phyloP scores from a whole-genome alignment of 305 asterid species.

The Plantago lanceolata region DNA sequence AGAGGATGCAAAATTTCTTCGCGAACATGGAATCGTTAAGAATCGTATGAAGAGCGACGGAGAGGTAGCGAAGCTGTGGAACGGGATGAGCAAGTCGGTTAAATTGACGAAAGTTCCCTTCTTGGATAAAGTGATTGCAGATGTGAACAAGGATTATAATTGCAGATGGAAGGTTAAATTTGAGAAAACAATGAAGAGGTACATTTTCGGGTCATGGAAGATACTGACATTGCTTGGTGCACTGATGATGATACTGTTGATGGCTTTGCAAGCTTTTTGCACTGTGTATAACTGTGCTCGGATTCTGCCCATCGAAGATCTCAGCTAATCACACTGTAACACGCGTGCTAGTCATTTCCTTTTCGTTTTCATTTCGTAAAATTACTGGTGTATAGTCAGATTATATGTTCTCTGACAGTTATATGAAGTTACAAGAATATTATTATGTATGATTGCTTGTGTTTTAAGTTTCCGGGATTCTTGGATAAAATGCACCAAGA shows the following conservation, averaged over 20 bases:
- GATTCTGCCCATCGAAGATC: slow-evolving; percentile 27
- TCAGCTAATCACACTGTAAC: slow-evolving; percentile 6
- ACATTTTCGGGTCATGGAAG: slow-evolving; percentile 54
- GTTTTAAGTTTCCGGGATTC: too few species aligned
- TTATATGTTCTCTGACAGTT: too few species aligned
- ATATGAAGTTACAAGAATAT: too few species aligned
- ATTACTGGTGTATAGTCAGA: too few species aligned
- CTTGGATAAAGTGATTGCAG: slow-evolving; percentile 48
- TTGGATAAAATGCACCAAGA: too few species aligned
- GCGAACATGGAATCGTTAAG: slow-evolving; percentile 43
- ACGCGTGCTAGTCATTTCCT: too few species aligned
- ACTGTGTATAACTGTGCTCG: slow-evolving; percentile 44
- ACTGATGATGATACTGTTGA: slow-evolving; percentile 36
- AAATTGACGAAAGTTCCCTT: slow-evolving; percentile 54
- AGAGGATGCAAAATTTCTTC: slow-evolving; percentile 38
- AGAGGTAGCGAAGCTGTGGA: slow-evolving; percentile 59
- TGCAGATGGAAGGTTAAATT: slow-evolving; percentile 51
- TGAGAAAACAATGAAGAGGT: slow-evolving; percentile 34
- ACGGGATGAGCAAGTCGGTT: slow-evolving; percentile 57
- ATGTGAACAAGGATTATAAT: slow-evolving; percentile 44
- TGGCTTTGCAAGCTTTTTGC: slow-evolving; percentile 52
- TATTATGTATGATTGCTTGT: too few species aligned
- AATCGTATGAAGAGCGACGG: slow-evolving; percentile 54
- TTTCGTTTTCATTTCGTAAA: too few species aligned
- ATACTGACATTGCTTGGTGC: slow-evolving; percentile 44